Conservation (phyloP, 495 filamentous ascomycete genomes). For the Penicillium lividum region DNA sequence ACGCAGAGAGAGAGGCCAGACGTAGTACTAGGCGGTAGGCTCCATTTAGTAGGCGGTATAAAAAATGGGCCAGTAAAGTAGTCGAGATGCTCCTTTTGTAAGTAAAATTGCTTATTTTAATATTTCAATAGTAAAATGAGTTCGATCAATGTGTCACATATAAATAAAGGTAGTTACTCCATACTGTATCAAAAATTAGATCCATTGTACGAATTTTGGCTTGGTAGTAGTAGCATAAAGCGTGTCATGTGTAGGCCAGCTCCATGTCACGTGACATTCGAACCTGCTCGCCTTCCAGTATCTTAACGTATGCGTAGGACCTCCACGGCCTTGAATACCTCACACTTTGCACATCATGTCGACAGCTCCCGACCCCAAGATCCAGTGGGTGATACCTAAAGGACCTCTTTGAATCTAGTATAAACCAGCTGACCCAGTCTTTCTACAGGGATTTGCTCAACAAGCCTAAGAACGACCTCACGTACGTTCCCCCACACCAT, state of each 20-base stretch:
- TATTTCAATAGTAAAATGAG: too few relatives aligned
- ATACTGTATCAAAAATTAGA: too few relatives aligned
- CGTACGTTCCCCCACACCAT: slow-evolving; percentile 52
- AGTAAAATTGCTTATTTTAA: too few relatives aligned
- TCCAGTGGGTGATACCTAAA: slow-evolving; percentile 61
- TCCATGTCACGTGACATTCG: slow-evolving; percentile 17
- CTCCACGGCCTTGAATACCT: slow-evolving; percentile 30
- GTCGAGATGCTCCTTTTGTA: too few relatives aligned
- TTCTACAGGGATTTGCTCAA: slow-evolving; percentile 69
- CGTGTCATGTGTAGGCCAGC: not conserved
- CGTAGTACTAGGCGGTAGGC: too few relatives aligned
- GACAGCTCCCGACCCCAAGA: slow-evolving; percentile 61
- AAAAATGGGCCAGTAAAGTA: too few relatives aligned
- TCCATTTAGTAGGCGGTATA: too few relatives aligned
- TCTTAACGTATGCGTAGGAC: slow-evolving; percentile 6
- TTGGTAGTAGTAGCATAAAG: too few relatives aligned
- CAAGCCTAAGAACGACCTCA: slow-evolving; percentile 79
- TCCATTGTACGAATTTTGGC: too few relatives aligned
- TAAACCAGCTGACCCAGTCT: slow-evolving; percentile 16
- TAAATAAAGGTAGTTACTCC: too few relatives aligned
- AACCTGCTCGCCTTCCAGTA: slow-evolving; percentile 14
- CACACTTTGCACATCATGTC: slow-evolving; percentile 55
- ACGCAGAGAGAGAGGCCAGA: too few relatives aligned
- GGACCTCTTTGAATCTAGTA: slow-evolving; percentile 14
- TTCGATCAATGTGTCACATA: too few relatives aligned